These are phyloP conservation scores for Fomitopsis serialis DNA, from an alignment of 768 basidiomycete species.

Conservation along the genomic window DNA sequence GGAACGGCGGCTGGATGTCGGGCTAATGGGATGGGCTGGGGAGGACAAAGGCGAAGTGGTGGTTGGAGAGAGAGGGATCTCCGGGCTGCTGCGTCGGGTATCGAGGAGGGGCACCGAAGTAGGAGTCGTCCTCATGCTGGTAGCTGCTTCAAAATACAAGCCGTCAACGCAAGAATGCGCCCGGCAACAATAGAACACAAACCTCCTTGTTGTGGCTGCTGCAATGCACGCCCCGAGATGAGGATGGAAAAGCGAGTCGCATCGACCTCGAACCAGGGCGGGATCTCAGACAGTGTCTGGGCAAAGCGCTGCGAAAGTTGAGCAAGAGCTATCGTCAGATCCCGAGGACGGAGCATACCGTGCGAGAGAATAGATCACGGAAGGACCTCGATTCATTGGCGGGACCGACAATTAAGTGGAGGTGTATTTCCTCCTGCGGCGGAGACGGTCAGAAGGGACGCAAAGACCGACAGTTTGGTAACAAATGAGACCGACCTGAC, in stretches of 20 bases:
- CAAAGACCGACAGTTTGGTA: constrained; percentile 25
- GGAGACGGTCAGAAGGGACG: constrained; percentile 29
- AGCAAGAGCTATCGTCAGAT: neutral
- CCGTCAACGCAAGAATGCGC: neutral
- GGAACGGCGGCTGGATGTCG: constrained; percentile 14
- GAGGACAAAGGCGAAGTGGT: constrained; percentile 2
- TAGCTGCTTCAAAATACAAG: neutral
- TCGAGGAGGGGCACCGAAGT: constrained; percentile 6
- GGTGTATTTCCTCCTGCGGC: constrained; percentile 46
- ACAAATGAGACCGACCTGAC: constrained; percentile 9
- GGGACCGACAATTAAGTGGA: constrained; percentile 50
- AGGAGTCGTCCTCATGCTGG: neutral
- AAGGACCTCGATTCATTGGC: constrained; percentile 42
- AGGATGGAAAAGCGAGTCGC: constrained; percentile 32
- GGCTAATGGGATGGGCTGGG: neutral
- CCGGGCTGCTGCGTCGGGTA: constrained; percentile 3
- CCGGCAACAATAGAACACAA: constrained; percentile 7
- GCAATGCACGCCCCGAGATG: constrained; percentile 30
- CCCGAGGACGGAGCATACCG: constrained; percentile 6
- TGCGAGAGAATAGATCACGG: constrained; percentile 38
- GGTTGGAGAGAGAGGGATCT: constrained; percentile 1
- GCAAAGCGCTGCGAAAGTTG: constrained; percentile 14
- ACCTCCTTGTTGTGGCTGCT: constrained; percentile 7
- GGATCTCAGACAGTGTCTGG: constrained; percentile 14
- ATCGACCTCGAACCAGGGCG: constrained; percentile 39